Base-by-base conservation (phyloP, 2,329 filamentous ascomycete genomes). In the Aspergillus sp. region DNA sequence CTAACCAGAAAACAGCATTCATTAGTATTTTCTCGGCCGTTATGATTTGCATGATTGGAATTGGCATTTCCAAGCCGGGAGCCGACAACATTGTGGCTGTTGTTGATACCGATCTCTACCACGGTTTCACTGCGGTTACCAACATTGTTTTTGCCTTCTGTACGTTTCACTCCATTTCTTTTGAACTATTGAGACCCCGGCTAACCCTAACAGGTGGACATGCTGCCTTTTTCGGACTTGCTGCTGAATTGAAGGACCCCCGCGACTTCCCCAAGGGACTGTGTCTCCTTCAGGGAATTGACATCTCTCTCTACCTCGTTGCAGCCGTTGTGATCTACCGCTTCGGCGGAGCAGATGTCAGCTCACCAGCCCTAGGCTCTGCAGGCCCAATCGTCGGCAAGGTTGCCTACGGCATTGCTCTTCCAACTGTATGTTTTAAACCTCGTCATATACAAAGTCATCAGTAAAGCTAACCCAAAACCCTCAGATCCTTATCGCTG, bases 61-160 rank as follows among this genome's bases (percentile, higher is more conserved):
- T 89, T 5, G 86, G 85, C 4, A 73, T 88, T 51, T 65, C 72
- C 40, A 76, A 78, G 46, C 77, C 78, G 15, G 74, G 76, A 49
- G 61, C 62, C 4, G 6, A 46, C 21, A 66, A 64, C 6, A 68
- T 79, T 40, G 64, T 73, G 17, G 72, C 75, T 19, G 71, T 75
- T 14, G 72, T 74, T 19, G 62, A 77, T 4, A 71, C 82, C 1
- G 74, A 74, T 35, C 78, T 89, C 40, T 76, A 78, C 46, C 77
- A 83, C 45, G 85, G 78, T 19, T 87, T 89, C 67, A 79, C 85
- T 14, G 81, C 84, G 17, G 80, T 89, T 46, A 81, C 79, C 67
- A 90, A 90, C 75, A 90, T 91, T 53, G 80, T 90, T 59, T 85
- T 91, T 59, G 87, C 89, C 56, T 91, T 88, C 75, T 80, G 85